Evolutionary conservation across 148 eudicot species (phyloP).

Genomic region (Spergularia marina): DNA sequence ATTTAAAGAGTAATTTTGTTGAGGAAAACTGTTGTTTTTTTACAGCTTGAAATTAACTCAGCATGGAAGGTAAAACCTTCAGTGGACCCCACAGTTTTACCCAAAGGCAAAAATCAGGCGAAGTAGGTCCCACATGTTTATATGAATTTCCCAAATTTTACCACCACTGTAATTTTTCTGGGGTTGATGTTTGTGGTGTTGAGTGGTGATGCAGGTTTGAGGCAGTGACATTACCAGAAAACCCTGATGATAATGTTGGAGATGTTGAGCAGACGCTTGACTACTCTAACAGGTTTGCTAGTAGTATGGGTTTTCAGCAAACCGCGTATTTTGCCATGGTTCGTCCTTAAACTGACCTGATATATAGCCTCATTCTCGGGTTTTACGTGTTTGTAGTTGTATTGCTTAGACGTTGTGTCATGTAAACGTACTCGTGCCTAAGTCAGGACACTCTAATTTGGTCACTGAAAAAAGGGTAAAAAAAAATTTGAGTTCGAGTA

Average conservation of each 20-base stretch:
- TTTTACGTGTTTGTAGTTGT: background rate
- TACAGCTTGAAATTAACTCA: constrained; percentile 75
- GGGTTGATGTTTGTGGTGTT: background rate
- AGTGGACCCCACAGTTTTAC: constrained; percentile 72
- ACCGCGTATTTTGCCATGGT: constrained; percentile 73
- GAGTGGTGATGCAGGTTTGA: constrained; percentile 50
- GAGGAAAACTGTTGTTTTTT: background rate
- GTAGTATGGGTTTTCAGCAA: constrained; percentile 54
- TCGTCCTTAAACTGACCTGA: constrained; percentile 32
- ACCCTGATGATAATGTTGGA: constrained; percentile 43
- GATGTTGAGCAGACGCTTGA: constrained; percentile 63
- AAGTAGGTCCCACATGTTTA: constrained; percentile 45
- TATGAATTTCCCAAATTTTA: constrained; percentile 1
- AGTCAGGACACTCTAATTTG: background rate
- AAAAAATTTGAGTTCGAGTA: too few relatives aligned
- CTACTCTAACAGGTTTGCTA: constrained; percentile 32
- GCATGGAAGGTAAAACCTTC: constrained; percentile 82
- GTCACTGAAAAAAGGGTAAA: too few relatives aligned
- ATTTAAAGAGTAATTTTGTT: background rate
- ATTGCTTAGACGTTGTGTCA: background rate
- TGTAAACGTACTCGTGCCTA: background rate
- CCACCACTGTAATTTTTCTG: background rate
- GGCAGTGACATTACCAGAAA: constrained; percentile 74
- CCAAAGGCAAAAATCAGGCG: constrained; percentile 82
- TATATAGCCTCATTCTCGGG: background rate